These are phyloP conservation scores for Scheffersomyces cryptocercus DNA, from an alignment of 1,139 yeast genomes.

Conservation along the genomic window DNA sequence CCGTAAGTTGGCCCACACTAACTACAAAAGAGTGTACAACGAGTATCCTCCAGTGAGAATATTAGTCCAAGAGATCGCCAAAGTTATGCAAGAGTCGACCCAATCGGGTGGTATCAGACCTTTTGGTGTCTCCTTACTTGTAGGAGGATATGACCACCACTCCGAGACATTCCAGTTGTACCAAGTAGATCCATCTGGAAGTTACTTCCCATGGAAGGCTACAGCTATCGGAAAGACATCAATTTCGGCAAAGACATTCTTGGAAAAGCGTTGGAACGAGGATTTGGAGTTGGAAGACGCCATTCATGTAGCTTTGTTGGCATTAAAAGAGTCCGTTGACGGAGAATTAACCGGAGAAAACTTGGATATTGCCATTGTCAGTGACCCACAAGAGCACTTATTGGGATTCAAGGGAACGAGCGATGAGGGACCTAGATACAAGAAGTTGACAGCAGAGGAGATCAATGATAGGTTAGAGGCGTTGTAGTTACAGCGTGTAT, in stretches of 20 bases:
- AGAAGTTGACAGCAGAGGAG: slow-evolving; percentile 83
- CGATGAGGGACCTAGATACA: slow-evolving; percentile 83
- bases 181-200: slow-evolving; percentile 98
- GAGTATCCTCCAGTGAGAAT: slow-evolving; percentile 97
- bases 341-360: slow-evolving; percentile 97
- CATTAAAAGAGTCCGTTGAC: slow-evolving; percentile 94
- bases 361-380: slow-evolving; percentile 87
- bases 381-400: slow-evolving; percentile 77
- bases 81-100: slow-evolving; percentile 96
- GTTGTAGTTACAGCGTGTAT: slow-evolving; percentile 41
- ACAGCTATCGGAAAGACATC: slow-evolving; percentile 98
- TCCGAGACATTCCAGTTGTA: slow-evolving; percentile 75
- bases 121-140: slow-evolving; percentile 89
- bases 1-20: slow-evolving; percentile 88
- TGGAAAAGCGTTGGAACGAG: slow-evolving; percentile 98
- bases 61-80: slow-evolving; percentile 91
- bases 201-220: slow-evolving; percentile 99
- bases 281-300: slow-evolving; percentile 97
- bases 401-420: slow-evolving; percentile 87
- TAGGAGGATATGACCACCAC: slow-evolving; percentile 92
- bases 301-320: slow-evolving; percentile 90
- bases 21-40: slow-evolving; percentile 89
- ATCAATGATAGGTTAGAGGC: slow-evolving; percentile 94
- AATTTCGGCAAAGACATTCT: slow-evolving; percentile 89
- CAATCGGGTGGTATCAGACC: slow-evolving; percentile 99